Percentiles rank a stretch among this genome's conserved stretches.
Evolutionary conservation across 192 early-diverging fungal species (phyloP).

Genomic region (Glomus cerebriforme): DNA sequence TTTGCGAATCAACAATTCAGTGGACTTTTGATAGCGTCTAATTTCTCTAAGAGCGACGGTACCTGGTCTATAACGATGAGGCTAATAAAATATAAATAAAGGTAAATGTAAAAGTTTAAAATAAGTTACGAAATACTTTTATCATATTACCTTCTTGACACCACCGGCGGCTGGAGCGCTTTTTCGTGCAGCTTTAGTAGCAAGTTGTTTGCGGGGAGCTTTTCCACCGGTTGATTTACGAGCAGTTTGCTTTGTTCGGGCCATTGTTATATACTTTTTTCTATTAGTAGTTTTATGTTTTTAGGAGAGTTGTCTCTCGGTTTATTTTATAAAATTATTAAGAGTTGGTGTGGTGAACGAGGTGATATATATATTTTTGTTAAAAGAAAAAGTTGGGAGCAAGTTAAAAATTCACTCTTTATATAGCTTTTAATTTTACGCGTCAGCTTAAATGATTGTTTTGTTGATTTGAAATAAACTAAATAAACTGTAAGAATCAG

Average conservation of each 20-base stretch:
- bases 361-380: background rate
- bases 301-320: background rate
- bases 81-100: slow-evolving; percentile 33
- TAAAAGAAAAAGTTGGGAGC: background rate
- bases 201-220: slow-evolving; percentile 96
- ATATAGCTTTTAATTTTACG: background rate
- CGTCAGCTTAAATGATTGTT: background rate
- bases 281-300: background rate
- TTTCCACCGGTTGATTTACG: slow-evolving; percentile 99
- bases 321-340: background rate
- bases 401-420: background rate
- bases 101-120: background rate
- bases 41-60: slow-evolving; percentile 92
- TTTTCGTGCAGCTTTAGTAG: slow-evolving; percentile 96
- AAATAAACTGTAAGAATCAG: too few relatives aligned
- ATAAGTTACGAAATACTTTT: background rate
- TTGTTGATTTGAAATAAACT: background rate
- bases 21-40: slow-evolving; percentile 94
- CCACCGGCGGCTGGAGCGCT: slow-evolving; percentile 91
- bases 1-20: slow-evolving; percentile 92
- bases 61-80: slow-evolving; percentile 84
- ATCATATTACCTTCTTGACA: slow-evolving; percentile 73
- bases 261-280: slow-evolving; percentile 47
- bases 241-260: slow-evolving; percentile 87
- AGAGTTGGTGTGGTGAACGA: too few relatives aligned